Evolutionary conservation across 352 stramenopile genomes (phyloP).

Genomic region (Pythium coloratum): DNA sequence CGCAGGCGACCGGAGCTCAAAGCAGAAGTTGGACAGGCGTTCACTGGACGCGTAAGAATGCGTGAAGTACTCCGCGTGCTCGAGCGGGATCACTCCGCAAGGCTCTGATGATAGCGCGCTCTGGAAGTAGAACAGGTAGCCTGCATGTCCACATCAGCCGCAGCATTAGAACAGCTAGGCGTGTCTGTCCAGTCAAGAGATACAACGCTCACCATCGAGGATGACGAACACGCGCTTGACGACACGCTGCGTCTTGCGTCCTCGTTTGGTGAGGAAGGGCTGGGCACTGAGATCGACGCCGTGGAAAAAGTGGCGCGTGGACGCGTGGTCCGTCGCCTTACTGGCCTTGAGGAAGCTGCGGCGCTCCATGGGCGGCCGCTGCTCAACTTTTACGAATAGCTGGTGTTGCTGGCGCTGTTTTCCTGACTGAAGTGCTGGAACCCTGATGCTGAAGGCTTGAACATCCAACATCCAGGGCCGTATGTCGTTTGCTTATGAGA

Average conservation of each 20-base stretch:
- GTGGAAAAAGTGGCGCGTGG: slow-evolving; percentile 47
- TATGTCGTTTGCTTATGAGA: background rate
- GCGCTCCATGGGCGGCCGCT: slow-evolving; percentile 18
- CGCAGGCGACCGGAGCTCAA: slow-evolving; percentile 63
- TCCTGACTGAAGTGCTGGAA: background rate
- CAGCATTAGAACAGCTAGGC: too few relatives aligned
- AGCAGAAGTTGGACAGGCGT: slow-evolving; percentile 66
- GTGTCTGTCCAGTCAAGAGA: background rate
- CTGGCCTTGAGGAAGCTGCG: slow-evolving; percentile 23
- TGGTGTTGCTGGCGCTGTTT: background rate
- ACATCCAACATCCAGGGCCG: too few relatives aligned
- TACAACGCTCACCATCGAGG: slow-evolving; percentile 45
- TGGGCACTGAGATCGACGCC: slow-evolving; percentile 62
- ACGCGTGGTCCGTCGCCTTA: background rate
- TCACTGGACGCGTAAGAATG: slow-evolving; percentile 74
- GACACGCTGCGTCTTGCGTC: slow-evolving; percentile 59
- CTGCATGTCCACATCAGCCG: slow-evolving; percentile 20
- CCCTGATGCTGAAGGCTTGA: background rate
- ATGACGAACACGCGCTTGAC: slow-evolving; percentile 79
- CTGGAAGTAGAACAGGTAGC: slow-evolving; percentile 84
- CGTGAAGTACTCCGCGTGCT: slow-evolving; percentile 64
- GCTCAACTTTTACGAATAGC: background rate
- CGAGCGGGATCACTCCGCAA: slow-evolving; percentile 61
- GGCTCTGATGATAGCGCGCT: slow-evolving; percentile 44
- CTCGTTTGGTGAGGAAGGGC: slow-evolving; percentile 73